Percentiles rank a stretch among this genome's conserved stretches.
phyloP scores from a whole-genome alignment of 805 yeast genomes.

The Barnettozyma vustinii region DNA sequence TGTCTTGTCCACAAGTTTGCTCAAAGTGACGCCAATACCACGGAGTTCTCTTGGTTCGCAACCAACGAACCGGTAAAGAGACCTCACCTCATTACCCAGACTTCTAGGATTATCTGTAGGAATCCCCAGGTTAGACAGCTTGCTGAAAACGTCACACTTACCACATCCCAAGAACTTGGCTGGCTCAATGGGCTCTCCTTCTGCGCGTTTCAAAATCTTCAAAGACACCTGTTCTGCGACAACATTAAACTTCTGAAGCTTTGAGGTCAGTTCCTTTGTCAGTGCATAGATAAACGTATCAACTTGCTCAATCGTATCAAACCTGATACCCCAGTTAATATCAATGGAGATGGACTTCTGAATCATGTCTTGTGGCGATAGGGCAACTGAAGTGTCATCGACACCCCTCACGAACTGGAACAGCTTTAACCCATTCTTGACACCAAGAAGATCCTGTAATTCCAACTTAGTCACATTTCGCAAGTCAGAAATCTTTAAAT shows the following conservation, averaged over 20 bases:
- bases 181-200: conserved; percentile 67
- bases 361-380: conserved; percentile 47
- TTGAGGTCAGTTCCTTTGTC: conserved; percentile 49
- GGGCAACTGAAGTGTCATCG: conserved; percentile 56
- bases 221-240: conserved; percentile 56
- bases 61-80: conserved; percentile 48
- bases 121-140: conserved; percentile 53
- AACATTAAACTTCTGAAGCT: conserved; percentile 44
- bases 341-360: conserved; percentile 83
- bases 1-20: conserved; percentile 40
- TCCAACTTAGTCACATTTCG: conserved; percentile 28
- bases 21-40: conserved; percentile 72
- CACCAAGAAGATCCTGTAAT: conserved; percentile 52
- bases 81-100: conserved; percentile 54
- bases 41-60: conserved; percentile 66
- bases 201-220: conserved; percentile 58
- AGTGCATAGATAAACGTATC: conserved; percentile 57
- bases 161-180: conserved; percentile 86
- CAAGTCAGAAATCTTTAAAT: conserved; percentile 35
- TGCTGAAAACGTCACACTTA: conserved; percentile 56
- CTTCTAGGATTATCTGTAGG: conserved; percentile 56
- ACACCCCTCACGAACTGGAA: conserved; percentile 57
- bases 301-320: conserved; percentile 53
- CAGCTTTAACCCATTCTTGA: conserved; percentile 63
- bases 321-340: conserved; percentile 86